Evolutionary conservation across 805 yeast genomes (phyloP), one percentile per base, ranked within the genome.

Genomic region (Naumovozyma castellii): DNA sequence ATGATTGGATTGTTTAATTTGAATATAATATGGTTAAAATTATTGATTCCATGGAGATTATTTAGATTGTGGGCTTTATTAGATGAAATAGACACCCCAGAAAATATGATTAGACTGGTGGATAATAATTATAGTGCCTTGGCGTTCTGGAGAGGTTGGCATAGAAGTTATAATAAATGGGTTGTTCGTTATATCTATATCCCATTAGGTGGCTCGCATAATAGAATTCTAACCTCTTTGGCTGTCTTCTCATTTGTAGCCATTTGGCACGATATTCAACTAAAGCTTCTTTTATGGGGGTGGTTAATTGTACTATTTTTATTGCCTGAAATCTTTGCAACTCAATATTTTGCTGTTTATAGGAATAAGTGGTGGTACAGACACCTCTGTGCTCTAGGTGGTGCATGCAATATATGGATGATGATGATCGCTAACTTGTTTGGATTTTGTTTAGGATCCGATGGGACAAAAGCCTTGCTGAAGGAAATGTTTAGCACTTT

Each of bases 61-160:
- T 92, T 92, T 65, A 69, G 99, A 46, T 69, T 90, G 48, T 92
- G 99, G 98, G 73, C 92, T 5, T 64, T 92, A 42, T 49, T 84
- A n/a, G 99, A 92, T 60, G 84, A 84, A 0, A 85, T 90, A 38
- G 97, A 92, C 54, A 84, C 97, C 0, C 97, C 98, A 2, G 99
- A 92, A 57, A 92, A 92, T 55, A 92, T 92, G 97, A 78, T 92
- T 41, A 70, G 99, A 43, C 88, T 97, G 57, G 85, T 92, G 77
- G 84, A 86, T 58, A 86, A 92, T 62, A 92, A 92, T 62, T 92
- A 80, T 60, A 82, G 94, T 27, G 92, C 96, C 0, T 61, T 85
- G 45, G 86, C 92, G n/a, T 92, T 92, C 59, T 92, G 99, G 99
- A 73, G 97, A 56, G 94, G 95, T 3, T 92, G 99, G 99, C 99